phyloP scores from a whole-genome alignment of 2,329 filamentous ascomycete species.

The Pseudogymnoascus destructans region DNA sequence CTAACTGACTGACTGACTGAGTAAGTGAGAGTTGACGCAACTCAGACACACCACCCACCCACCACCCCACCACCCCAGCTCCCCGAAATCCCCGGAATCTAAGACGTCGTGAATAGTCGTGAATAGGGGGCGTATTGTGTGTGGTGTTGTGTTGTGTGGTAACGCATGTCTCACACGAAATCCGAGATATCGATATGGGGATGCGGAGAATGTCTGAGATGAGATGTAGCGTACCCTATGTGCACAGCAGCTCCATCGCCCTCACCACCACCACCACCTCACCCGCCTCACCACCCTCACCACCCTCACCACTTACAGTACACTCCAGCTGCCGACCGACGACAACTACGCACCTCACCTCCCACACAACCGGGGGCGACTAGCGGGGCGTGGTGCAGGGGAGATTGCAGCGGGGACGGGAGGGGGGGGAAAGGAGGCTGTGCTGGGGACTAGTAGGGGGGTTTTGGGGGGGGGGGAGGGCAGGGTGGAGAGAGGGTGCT shows the following conservation, averaged over 20 bases:
- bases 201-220: not conserved
- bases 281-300: too few relatives aligned
- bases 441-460: not conserved
- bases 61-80: too few relatives aligned
- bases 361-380: too few relatives aligned
- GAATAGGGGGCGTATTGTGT: not conserved
- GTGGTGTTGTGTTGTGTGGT: not conserved
- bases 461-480: not conserved
- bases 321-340: too few relatives aligned
- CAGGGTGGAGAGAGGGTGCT: not conserved
- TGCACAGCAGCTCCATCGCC: too few relatives aligned
- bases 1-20: not conserved
- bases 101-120: not conserved
- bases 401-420: not conserved
- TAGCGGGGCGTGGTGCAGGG: not conserved
- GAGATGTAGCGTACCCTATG: not conserved
- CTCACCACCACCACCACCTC: too few relatives aligned
- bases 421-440: not conserved
- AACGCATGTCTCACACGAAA: not conserved
- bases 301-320: too few relatives aligned
- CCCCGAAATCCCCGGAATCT: not conserved
- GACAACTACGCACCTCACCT: too few relatives aligned
- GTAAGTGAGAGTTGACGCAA: not conserved
- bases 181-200: not conserved
- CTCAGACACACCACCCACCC: too few relatives aligned